Evolutionary conservation across 371 early-diverging fungal species (phyloP).

Genomic region (Chytridium lagenaria): DNA sequence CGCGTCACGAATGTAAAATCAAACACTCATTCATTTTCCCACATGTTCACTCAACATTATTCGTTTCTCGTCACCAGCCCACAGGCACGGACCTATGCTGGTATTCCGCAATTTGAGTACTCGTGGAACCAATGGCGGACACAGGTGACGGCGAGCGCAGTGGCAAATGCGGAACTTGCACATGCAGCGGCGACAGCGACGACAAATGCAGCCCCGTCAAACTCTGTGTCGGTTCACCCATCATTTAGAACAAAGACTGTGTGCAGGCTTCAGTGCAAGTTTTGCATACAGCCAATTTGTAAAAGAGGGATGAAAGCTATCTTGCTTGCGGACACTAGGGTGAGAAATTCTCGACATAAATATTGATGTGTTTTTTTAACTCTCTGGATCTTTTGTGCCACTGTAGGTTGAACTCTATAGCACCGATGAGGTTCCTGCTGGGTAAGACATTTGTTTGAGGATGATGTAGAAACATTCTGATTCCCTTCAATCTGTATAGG

Average conservation of each 20-base stretch:
- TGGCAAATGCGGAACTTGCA: not conserved
- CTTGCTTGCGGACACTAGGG: slow-evolving; percentile 40
- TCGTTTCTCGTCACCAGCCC: not conserved
- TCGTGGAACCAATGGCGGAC: not conserved
- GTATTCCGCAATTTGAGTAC: not conserved
- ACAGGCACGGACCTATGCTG: slow-evolving; percentile 7
- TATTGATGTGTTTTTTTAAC: not conserved
- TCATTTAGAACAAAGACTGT: slow-evolving; percentile 58
- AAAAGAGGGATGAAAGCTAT: slow-evolving; percentile 56
- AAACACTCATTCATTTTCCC: not conserved
- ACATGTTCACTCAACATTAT: not conserved
- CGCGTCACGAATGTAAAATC: not conserved
- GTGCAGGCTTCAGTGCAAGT: slow-evolving; percentile 52
- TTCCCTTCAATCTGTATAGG: slow-evolving; percentile 39
- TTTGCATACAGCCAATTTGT: slow-evolving; percentile 52
- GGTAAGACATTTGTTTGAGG: too few species aligned
- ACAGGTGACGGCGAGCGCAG: not conserved
- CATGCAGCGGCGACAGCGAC: not conserved
- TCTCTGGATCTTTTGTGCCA: not conserved
- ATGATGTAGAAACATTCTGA: not conserved
- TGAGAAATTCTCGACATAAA: slow-evolving; percentile 41
- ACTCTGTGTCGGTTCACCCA: slow-evolving; percentile 50
- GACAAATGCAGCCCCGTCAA: not conserved
- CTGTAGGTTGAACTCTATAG: slow-evolving; percentile 54
- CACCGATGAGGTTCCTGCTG: slow-evolving; percentile 41